Evolutionary conservation across 257 asterid species (phyloP), one percentile per base, ranked within the genome.

Genomic region (Plantago ovata): DNA sequence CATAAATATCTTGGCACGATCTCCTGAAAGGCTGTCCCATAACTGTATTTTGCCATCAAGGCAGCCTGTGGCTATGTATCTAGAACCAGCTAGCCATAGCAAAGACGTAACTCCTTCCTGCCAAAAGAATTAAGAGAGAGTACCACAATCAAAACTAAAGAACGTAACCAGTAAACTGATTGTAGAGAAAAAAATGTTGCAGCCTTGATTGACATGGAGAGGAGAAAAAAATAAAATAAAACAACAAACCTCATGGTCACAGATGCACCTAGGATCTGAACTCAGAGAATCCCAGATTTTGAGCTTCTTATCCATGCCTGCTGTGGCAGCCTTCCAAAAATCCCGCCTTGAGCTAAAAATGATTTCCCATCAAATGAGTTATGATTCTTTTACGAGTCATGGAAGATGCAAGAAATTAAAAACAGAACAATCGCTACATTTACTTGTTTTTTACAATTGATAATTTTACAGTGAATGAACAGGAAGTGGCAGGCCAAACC

Each of bases 21-120:
- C 74, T 58, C 98, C 95, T 0, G 98, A 88, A 7, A 81, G 83
- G 62, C 95, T 80, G 58, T 92, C 91, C 97, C 97, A 92, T 53
- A 88, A 32, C 14, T 88, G 72, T 36, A 88, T 74, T 69, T 84
- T 84, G 38, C 98, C 97, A 47, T 84, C 97, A 40, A 70, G 71
- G 42, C 89, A 63, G 21, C 97, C 98, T 0, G 87, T 80, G 52
- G 94, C 95, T 58, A 88, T 61, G 56, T 68, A 79, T 68, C 81
- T 79, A 10, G 81, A 70, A 60, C 79, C 69, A 13, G 85, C 81
- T 14, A 86, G 69, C 96, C 95, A 92, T 41, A 60, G 52, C 75
- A 91, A 74, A 77, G 90, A 79, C 8, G 90, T 33, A 39, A 87
- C 93, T 0, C 83, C 96, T 11, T 76, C 93, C 95, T 82, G 78